Evolutionary conservation across 345 rosid genomes (phyloP), one percentile per base, ranked within the genome.

Genomic region (Cardamine resedifolia): DNA sequence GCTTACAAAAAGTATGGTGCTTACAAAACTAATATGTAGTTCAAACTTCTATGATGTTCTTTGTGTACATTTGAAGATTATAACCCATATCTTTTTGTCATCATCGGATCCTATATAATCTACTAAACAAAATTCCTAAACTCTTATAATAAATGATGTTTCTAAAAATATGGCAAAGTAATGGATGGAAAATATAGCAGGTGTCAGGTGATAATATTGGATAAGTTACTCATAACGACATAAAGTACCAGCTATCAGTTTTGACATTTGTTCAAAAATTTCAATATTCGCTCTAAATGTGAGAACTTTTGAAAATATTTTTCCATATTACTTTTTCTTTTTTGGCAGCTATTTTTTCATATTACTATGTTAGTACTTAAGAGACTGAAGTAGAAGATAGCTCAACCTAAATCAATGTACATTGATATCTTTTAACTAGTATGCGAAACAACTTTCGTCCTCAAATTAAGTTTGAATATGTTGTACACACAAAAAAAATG

Each of bases 191-290:
- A 14, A 11, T 41, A 24, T 14, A 15, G 36, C n/a, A 26, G 14
- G 11, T 15, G 44, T 12, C 12, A 50, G 30, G 31, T 51, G 6
- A 18, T 23, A 52, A 31, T 3, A 38, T 28, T 52, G 16, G 33
- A 14, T 28, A 15, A 15, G 38, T 20, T 15, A 7, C 8, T 43
- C 19, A n/a, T 15, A 7, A 7, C 58, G 18, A 53, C 11, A 4
- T 7, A 15, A n/a, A 38, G 20, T 61, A 51, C 66, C 66, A 61
- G 66, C 66, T 41, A 24, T 9, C 15, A n/a, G 50, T 61, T 60
- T 60, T 60, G 49, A 21, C 45, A 21, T 20, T 58, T 58, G 5
- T 39, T 41, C 36, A 26, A 23, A 41, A 61, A 38, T 61, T 61
- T 43, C 34, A 26, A 16, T 61, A 26, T 41, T 38, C 7, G 10